Evolutionary conservation across 2,329 filamentous ascomycete species (phyloP).

Genomic region (Botrytis fragariae): DNA sequence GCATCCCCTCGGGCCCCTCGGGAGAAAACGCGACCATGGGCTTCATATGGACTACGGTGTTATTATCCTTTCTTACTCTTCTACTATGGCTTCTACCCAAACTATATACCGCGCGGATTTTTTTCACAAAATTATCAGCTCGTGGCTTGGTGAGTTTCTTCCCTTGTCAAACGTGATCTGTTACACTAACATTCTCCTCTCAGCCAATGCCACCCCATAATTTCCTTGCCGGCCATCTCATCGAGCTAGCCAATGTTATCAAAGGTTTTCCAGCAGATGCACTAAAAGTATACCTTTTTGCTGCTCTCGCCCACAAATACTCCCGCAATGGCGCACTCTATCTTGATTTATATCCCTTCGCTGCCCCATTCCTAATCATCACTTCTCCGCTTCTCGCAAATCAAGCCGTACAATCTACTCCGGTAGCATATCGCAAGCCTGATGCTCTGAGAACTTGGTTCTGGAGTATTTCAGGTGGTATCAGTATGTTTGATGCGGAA

Average conservation of each 20-base stretch:
- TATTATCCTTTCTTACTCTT: neutral
- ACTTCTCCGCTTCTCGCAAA: slow-evolving; percentile 25
- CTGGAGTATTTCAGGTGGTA: slow-evolving; percentile 20
- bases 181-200: neutral
- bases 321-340: slow-evolving; percentile 26
- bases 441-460: slow-evolving; percentile 23
- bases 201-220: slow-evolving; percentile 28
- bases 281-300: slow-evolving; percentile 25
- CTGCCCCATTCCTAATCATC: slow-evolving; percentile 25
- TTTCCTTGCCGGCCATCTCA: slow-evolving; percentile 24
- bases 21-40: neutral
- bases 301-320: slow-evolving; percentile 23
- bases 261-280: slow-evolving; percentile 22
- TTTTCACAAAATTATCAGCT: neutral
- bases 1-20: neutral
- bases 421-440: slow-evolving; percentile 23
- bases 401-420: slow-evolving; percentile 26
- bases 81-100: neutral
- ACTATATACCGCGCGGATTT: neutral
- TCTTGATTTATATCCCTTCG: slow-evolving; percentile 32
- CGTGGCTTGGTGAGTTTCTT: slow-evolving; percentile 6
- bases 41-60: neutral
- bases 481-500: slow-evolving; percentile 27
- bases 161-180: neutral
- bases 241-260: slow-evolving; percentile 20